Percentiles rank a stretch among this genome's conserved stretches.
Evolutionary conservation across 73 alveolate species (phyloP).

Genomic region (Tetrahymena elliotti): DNA sequence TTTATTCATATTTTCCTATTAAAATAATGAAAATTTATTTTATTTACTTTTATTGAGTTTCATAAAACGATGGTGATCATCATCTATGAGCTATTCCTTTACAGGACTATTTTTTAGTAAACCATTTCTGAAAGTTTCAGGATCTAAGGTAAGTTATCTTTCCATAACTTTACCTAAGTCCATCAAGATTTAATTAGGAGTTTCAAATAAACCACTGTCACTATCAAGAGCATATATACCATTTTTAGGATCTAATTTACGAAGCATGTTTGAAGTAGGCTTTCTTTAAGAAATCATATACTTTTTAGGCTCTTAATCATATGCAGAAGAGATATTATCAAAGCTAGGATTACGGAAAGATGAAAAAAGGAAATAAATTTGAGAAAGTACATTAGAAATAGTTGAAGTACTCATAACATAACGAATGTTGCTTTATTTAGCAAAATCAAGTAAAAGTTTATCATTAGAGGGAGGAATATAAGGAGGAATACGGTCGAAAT

Average conservation of each 20-base stretch:
- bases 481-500: slow-evolving; percentile 11
- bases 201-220: slow-evolving; percentile 66
- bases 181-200: slow-evolving; percentile 51
- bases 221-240: slow-evolving; percentile 64
- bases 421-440: background rate
- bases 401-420: slow-evolving; percentile 51
- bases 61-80: slow-evolving; percentile 64
- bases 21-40: background rate
- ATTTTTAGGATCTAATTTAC: slow-evolving; percentile 31
- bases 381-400: slow-evolving; percentile 58
- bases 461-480: slow-evolving; percentile 47
- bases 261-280: slow-evolving; percentile 64
- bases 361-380: slow-evolving; percentile 54
- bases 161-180: slow-evolving; percentile 76
- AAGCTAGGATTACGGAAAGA: slow-evolving; percentile 75
- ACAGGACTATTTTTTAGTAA: background rate
- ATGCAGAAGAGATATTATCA: slow-evolving; percentile 43
- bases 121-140: slow-evolving; percentile 41
- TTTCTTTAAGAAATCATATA: slow-evolving; percentile 76
- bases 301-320: slow-evolving; percentile 61
- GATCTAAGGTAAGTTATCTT: slow-evolving; percentile 54
- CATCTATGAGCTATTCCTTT: slow-evolving; percentile 7
- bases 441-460: slow-evolving; percentile 5
- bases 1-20: background rate
- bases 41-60: slow-evolving; percentile 10